phyloP scores from a whole-genome alignment of 352 stramenopile genomes.

The Peronospora tabacina region DNA sequence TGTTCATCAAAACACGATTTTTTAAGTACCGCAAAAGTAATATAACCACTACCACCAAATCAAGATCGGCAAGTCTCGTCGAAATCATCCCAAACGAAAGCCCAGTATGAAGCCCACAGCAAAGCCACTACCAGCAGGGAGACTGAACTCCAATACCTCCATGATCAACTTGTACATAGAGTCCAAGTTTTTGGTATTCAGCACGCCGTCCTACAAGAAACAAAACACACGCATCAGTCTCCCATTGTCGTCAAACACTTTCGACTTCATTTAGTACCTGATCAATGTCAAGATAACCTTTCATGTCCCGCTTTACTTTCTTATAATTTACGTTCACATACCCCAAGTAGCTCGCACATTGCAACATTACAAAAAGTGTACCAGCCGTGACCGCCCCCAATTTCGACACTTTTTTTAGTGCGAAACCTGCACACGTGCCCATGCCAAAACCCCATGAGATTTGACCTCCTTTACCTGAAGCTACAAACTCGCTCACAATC shows the following conservation, averaged over 20 bases:
- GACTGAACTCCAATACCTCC: constrained; percentile 70
- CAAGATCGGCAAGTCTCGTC: not conserved
- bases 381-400: constrained; percentile 78
- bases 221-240: not conserved
- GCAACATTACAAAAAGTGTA: constrained; percentile 79
- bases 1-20: no score
- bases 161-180: constrained; percentile 68
- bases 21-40: no score
- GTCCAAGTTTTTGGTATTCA: constrained; percentile 74
- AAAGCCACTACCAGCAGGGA: constrained; percentile 71
- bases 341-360: constrained; percentile 83
- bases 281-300: constrained; percentile 67
- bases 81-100: constrained; percentile 56
- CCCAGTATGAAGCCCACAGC: constrained; percentile 63
- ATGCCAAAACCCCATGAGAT: constrained; percentile 87
- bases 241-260: not conserved
- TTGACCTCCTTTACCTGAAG: constrained; percentile 61
- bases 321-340: constrained; percentile 91
- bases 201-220: constrained; percentile 49
- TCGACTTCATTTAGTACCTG: constrained; percentile 32
- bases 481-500: constrained; percentile 53
- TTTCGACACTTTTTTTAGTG: constrained; percentile 89
- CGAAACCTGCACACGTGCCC: constrained; percentile 86
- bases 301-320: constrained; percentile 80
- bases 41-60: not conserved